These are phyloP conservation scores for Talaromyces thailandensis DNA, from an alignment of 495 filamentous ascomycete species.

Conservation along the genomic window DNA sequence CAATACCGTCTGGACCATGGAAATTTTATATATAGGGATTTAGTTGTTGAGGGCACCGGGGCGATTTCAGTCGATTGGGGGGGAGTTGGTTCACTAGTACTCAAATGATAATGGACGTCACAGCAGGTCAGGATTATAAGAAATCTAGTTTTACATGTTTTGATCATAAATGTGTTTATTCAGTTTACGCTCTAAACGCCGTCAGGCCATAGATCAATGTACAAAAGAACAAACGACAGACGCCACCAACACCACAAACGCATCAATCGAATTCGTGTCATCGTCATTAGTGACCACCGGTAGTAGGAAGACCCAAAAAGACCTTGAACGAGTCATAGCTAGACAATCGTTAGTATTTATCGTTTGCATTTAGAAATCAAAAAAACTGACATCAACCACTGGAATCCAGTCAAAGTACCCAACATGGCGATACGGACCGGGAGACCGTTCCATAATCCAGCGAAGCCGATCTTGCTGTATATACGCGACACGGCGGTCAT, in stretches of 20 bases:
- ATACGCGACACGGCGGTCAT: constrained; percentile 54
- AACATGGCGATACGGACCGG: constrained; percentile 59
- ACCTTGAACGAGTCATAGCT: constrained; percentile 72
- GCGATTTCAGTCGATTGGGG: too few relatives aligned
- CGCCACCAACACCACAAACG: neutral
- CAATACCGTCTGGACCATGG: too few relatives aligned
- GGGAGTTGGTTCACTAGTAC: too few relatives aligned
- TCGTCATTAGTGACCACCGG: constrained; percentile 40
- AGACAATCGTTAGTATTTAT: constrained; percentile 10
- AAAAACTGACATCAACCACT: constrained; percentile 59
- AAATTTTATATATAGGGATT: too few relatives aligned
- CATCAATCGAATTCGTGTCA: neutral
- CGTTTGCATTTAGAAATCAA: neutral
- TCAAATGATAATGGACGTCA: too few relatives aligned
- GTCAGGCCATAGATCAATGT: neutral
- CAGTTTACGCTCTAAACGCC: neutral
- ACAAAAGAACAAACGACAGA: neutral
- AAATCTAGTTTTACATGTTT: neutral
- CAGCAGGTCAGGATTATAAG: neutral
- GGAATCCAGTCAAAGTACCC: constrained; percentile 58
- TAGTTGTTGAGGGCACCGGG: too few relatives aligned
- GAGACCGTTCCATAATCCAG: constrained; percentile 61
- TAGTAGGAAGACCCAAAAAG: constrained; percentile 59
- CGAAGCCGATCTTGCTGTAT: constrained; percentile 65
- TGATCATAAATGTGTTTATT: neutral